Evolutionary conservation across 768 basidiomycete species (phyloP).

Genomic region (Rhizopogon sp.): DNA sequence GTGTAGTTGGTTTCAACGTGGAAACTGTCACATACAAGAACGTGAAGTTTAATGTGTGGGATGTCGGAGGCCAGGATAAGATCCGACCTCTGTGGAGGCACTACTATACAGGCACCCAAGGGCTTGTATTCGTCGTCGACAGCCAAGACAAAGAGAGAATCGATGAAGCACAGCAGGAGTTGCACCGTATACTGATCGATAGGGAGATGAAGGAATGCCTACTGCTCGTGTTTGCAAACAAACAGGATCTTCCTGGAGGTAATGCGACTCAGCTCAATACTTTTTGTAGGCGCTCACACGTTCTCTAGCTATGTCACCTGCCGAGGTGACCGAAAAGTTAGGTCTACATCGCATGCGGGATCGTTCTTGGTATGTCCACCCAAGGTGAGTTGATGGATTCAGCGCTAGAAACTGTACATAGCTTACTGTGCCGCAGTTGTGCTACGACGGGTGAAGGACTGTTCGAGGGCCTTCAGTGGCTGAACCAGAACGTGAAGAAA

Average conservation of each 20-base stretch:
- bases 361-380: slow-evolving; percentile 98
- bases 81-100: slow-evolving; percentile 98
- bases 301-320: slow-evolving; percentile 86
- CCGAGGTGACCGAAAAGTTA: slow-evolving; percentile 96
- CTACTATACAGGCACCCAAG: slow-evolving; percentile 98
- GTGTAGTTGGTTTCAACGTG: slow-evolving; percentile 95
- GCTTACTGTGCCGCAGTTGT: slow-evolving; percentile 48
- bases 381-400: slow-evolving; percentile 57
- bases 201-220: slow-evolving; percentile 98
- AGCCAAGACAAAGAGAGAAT: slow-evolving; percentile 93
- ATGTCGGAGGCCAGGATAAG: slow-evolving; percentile 99
- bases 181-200: slow-evolving; percentile 94
- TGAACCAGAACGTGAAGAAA: slow-evolving; percentile 96
- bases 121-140: slow-evolving; percentile 97
- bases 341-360: slow-evolving; percentile 96
- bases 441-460: slow-evolving; percentile 96
- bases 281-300: not conserved
- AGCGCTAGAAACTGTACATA: slow-evolving; percentile 1
- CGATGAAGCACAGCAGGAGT: slow-evolving; percentile 93
- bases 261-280: slow-evolving; percentile 6
- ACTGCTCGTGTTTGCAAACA: slow-evolving; percentile 97
- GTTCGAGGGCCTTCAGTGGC: slow-evolving; percentile 96
- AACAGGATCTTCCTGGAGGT: slow-evolving; percentile 98
- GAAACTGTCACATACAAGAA: slow-evolving; percentile 99
- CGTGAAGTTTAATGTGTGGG: slow-evolving; percentile 93